A percentile compares a stretch with the other conserved stretches of the same genome.
phyloP scores from a whole-genome alignment of 345 rosid genomes.

The Brassica cretica region DNA sequence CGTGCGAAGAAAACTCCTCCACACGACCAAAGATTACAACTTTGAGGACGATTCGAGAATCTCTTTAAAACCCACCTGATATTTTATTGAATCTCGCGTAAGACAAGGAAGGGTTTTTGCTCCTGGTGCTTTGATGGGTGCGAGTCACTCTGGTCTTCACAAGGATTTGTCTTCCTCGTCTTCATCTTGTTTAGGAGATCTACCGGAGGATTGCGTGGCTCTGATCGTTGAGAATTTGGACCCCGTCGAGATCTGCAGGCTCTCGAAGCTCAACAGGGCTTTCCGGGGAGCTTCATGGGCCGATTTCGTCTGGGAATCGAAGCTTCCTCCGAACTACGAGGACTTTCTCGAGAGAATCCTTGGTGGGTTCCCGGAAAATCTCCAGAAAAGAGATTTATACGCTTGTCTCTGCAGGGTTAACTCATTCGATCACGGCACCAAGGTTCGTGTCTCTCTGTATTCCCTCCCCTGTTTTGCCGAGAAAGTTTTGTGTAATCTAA shows the following conservation, averaged over 20 bases:
- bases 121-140: constrained; percentile 52
- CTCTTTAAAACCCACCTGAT: background rate
- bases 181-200: constrained; percentile 55
- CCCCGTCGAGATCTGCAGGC: constrained; percentile 79
- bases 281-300: constrained; percentile 95
- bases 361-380: constrained; percentile 44
- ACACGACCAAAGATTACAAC: constrained; percentile 16
- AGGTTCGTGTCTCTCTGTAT: constrained; percentile 47
- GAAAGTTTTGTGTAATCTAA: background rate
- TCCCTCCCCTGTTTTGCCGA: background rate
- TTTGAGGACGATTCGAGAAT: background rate
- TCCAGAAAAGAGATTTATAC: constrained; percentile 69
- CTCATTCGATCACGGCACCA: constrained; percentile 66
- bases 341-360: constrained; percentile 51
- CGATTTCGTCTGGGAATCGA: constrained; percentile 92
- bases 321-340: constrained; percentile 70
- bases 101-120: background rate
- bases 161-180: constrained; percentile 26
- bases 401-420: constrained; percentile 55
- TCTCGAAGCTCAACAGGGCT: constrained; percentile 69
- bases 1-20: background rate
- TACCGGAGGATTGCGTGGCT: constrained; percentile 89
- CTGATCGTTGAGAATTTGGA: constrained; percentile 57
- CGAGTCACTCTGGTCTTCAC: constrained; percentile 47
- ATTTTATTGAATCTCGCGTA: constrained; percentile 9